phyloP scores from a whole-genome alignment of 2,329 filamentous ascomycete genomes.

The Botryotinia narcissicola region DNA sequence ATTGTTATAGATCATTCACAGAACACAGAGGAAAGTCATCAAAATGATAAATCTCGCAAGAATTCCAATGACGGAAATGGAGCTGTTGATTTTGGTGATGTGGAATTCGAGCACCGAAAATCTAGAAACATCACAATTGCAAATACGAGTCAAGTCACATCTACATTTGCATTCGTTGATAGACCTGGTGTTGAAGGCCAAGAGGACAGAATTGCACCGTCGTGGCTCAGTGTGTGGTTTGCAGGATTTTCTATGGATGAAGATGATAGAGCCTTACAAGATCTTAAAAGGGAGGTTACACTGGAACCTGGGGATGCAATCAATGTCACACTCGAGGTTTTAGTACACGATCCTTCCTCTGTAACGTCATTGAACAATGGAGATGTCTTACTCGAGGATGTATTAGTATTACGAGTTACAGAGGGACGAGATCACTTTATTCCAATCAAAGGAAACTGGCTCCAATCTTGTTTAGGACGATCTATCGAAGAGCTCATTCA shows the following conservation, averaged over 20 bases:
- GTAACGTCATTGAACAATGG: slow-evolving; percentile 71
- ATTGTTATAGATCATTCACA: slow-evolving; percentile 69
- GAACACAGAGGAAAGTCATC: slow-evolving; percentile 35
- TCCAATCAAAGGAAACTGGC: slow-evolving; percentile 74
- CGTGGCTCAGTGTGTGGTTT: slow-evolving; percentile 72
- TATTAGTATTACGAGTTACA: slow-evolving; percentile 80
- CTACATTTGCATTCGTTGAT: slow-evolving; percentile 77
- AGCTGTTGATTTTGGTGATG: slow-evolving; percentile 73
- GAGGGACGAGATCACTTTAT: slow-evolving; percentile 91
- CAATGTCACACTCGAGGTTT: slow-evolving; percentile 64
- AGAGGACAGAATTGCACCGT: slow-evolving; percentile 45
- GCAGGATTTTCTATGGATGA: slow-evolving; percentile 48
- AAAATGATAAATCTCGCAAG: slow-evolving; percentile 22
- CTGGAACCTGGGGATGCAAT: slow-evolving; percentile 84
- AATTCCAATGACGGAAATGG: slow-evolving; percentile 41
- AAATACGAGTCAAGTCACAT: slow-evolving; percentile 82
- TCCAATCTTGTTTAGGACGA: slow-evolving; percentile 77
- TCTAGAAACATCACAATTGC: slow-evolving; percentile 75
- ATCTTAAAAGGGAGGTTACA: slow-evolving; percentile 48
- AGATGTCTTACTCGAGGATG: slow-evolving; percentile 68
- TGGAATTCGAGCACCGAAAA: slow-evolving; percentile 67
- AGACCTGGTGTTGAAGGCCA: slow-evolving; percentile 61
- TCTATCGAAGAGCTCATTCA: slow-evolving; percentile 86
- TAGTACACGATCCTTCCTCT: slow-evolving; percentile 61
- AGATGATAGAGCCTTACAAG: slow-evolving; percentile 24